Evolutionary conservation across 2,329 filamentous ascomycete species (phyloP), one percentile per base, ranked within the genome.

Genomic region (Stagonosporopsis cucurbitacearum): DNA sequence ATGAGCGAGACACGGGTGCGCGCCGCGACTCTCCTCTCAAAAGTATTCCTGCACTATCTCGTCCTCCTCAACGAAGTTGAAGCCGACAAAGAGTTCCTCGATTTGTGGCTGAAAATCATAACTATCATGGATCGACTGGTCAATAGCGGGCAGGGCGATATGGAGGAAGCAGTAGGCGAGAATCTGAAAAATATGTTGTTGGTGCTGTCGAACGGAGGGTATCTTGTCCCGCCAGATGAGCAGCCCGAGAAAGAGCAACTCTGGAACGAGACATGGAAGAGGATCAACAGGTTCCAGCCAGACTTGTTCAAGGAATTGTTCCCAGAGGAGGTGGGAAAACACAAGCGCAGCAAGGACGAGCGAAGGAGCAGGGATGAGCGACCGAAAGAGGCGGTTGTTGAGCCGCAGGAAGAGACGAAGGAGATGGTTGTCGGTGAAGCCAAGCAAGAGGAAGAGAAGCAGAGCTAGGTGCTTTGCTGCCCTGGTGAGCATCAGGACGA

Each of bases 1-100:
- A 99, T 99, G 95, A 90, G 90, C 63, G 94, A 98, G 76, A 98
- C 95, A 47, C 84, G 95, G 39, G 91, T 98, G 0, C 91, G 97
- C 69, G 91, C 91, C 1, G 91, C 94, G 0, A 96, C 91, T 9
- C 80, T 99, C 45, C 83, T 99, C 13, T 96, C 91, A 80, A 97
- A 96, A 75, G 94, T 97, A 2, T 99, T 97, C 77, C 77, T 99
- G 57, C 93, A 96, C 73, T 98, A 97, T 74, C 82, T 98, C 3
- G 91, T 94, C 2, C 81, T 94, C 33, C 82, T 97, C 25, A 90
- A 88, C 4, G 88, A 92, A 64, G 93, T 91, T 85, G 90, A 93
- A 20, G 88, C 91, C 62, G 93, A 91, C 85, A 89, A 93, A 20
- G 92, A 91, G 19, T 92, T 98, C 86, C 79, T 96, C 35, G 91